Evolutionary conservation across 73 alveolate genomes (phyloP).

Genomic region (Uronychia binucleata): DNA sequence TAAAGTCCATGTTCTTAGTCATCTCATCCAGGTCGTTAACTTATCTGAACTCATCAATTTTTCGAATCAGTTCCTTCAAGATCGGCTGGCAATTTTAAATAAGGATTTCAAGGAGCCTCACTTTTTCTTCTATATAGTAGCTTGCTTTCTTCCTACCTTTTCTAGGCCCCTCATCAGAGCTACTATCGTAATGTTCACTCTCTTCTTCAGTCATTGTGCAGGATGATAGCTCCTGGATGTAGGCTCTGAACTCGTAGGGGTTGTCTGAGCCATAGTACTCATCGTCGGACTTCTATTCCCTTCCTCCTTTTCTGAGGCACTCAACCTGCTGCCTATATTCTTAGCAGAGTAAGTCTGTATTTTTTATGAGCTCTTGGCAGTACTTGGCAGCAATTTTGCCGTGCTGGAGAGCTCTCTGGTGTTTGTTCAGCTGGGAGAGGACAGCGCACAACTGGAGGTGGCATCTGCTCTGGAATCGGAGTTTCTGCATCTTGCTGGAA

Average conservation of each 20-base stretch:
- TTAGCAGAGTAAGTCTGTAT: constrained; percentile 38
- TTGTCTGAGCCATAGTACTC: background rate
- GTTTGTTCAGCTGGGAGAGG: constrained; percentile 80
- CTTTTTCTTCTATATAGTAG: constrained; percentile 51
- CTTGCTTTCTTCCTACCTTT: background rate
- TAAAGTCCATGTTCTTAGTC: background rate
- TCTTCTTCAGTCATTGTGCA: background rate
- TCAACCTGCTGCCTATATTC: background rate
- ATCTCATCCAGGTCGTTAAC: constrained; percentile 12
- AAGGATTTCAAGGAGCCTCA: constrained; percentile 12
- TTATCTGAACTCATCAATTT: constrained; percentile 29
- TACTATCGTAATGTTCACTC: background rate
- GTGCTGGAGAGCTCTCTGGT: constrained; percentile 82
- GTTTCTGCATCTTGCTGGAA: constrained; percentile 65
- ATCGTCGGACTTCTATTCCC: background rate
- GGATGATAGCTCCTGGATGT: background rate
- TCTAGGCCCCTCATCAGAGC: background rate
- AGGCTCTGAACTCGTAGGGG: too few relatives aligned
- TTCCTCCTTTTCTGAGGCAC: constrained; percentile 6
- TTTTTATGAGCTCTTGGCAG: constrained; percentile 75
- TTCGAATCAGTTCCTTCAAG: background rate
- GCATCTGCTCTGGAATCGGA: constrained; percentile 79
- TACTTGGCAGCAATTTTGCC: constrained; percentile 81
- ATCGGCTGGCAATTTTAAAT: constrained; percentile 50
- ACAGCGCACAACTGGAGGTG: constrained; percentile 92